Conservation (phyloP, 768 basidiomycete species). For the Phylloporus sp. region DNA sequence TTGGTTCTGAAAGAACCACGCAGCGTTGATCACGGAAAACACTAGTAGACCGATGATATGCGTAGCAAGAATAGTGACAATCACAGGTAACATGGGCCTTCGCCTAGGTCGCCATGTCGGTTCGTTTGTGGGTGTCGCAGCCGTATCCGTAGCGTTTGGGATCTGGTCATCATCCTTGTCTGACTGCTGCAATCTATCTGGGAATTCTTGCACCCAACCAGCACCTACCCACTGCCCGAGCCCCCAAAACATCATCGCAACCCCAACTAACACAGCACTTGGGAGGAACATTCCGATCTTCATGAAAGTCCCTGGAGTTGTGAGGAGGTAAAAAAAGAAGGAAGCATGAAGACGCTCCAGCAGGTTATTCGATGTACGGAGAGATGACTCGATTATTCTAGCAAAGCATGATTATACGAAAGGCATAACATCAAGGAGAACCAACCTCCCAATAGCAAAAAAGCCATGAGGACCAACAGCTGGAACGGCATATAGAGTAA, state of each 20-base stretch:
- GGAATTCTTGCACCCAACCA: constrained; percentile 43
- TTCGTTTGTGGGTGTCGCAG: neutral
- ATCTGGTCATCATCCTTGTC: constrained; percentile 12
- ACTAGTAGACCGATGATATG: constrained; percentile 52
- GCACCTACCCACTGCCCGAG: constrained; percentile 68
- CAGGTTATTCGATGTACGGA: constrained; percentile 90
- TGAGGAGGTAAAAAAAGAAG: constrained; percentile 87
- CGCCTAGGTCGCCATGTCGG: constrained; percentile 27
- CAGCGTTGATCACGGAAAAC: constrained; percentile 46
- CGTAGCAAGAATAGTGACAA: constrained; percentile 52
- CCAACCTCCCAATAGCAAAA: constrained; percentile 83
- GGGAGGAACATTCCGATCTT: constrained; percentile 92
- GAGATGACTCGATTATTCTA: constrained; percentile 81
- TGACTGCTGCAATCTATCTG: neutral
- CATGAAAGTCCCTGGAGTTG: constrained; percentile 60
- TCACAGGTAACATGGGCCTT: constrained; percentile 51
- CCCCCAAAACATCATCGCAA: constrained; percentile 83
- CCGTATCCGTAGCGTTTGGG: neutral
- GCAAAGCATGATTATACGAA: neutral
- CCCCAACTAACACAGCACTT: constrained; percentile 77
- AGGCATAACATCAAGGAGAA: neutral
- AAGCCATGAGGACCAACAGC: constrained; percentile 94
- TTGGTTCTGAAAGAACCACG: constrained; percentile 41
- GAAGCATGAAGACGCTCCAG: constrained; percentile 96
- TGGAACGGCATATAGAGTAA: constrained; percentile 86